Base-by-base conservation (phyloP, 1,284 basidiomycete genomes). In the Boletus hoseneyae region DNA sequence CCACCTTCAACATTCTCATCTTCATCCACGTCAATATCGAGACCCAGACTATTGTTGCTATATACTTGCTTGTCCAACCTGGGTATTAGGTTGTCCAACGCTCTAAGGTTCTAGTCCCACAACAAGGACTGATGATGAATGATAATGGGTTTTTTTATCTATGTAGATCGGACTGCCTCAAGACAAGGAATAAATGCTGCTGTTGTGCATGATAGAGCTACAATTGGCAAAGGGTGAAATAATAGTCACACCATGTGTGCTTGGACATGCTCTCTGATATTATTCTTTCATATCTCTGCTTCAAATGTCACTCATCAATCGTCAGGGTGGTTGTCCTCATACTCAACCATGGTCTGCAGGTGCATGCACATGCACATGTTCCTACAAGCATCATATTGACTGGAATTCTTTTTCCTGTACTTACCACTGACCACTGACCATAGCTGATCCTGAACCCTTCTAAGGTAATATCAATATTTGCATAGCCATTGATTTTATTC, bases 381-480 rank as follows among this genome's bases (percentile, higher is more conserved):
- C 12, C 29, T 30, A 25, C 23, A 1, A 25, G 23, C 23, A 25
- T 10, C 29, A 6, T 30, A 13, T 30, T 13, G 12, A 30, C 11
- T 30, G 3, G 8, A 2, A 29, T 11, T 30, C 36, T 34, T 23
- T 7, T 10, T 34, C 27, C 32, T 42, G n/a, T n/a, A n/a, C n/a
- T 35, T 35, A 12, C 19, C 23, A 45, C 23, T 25, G 23, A 6
- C 21, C 6, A 6, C 21, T 25, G 23, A 25, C 33, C 27, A 23
- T 64, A 91, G 82, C 91, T 90, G 0, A 83, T 89, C 19, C 73
- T 93, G 9, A 93, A 93, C 62, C 67, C 77, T 11, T 75, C 80
- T 7, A 91, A 94, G 74, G 90, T 94, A 15, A 71, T 79, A 4
- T 77, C 79, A 33, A 74, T 94, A 37, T 94, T 94, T 69, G 90